phyloP scores from a whole-genome alignment of 1,139 yeast species.

The Schwanniomyces etchellsii region DNA sequence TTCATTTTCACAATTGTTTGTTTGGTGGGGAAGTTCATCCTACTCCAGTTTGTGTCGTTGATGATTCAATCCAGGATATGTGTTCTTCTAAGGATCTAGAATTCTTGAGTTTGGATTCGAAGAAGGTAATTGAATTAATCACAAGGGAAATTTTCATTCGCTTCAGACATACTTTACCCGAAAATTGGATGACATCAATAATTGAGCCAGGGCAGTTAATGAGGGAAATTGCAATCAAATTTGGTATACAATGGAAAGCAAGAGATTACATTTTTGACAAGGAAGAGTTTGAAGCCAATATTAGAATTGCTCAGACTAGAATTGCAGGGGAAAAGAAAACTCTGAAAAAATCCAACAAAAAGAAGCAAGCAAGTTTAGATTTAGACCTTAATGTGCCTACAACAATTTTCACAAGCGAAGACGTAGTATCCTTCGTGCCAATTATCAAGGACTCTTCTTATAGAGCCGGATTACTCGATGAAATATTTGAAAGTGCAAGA shows the following conservation, averaged over 20 bases:
- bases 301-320: constrained; percentile 7
- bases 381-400: constrained; percentile 25
- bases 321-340: constrained; percentile 10
- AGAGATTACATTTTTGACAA: constrained; percentile 45
- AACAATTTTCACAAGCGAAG: constrained; percentile 44
- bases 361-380: constrained; percentile 21
- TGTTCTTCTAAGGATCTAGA: constrained; percentile 38
- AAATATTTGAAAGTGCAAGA: constrained; percentile 70
- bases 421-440: constrained; percentile 68
- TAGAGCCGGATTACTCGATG: constrained; percentile 66
- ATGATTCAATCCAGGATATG: constrained; percentile 36
- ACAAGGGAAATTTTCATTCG: constrained; percentile 48
- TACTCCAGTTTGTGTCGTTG: constrained; percentile 39
- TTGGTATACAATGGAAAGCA: constrained; percentile 85
- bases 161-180: constrained; percentile 56
- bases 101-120: constrained; percentile 42
- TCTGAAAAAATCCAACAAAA: constrained; percentile 21
- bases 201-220: constrained; percentile 45
- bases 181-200: constrained; percentile 35
- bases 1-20: constrained; percentile 71
- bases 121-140: constrained; percentile 38
- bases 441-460: constrained; percentile 65
- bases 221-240: constrained; percentile 68
- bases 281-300: constrained; percentile 34
- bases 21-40: constrained; percentile 46